A percentile compares a stretch with the other conserved stretches of the same genome.
phyloP scores from a whole-genome alignment of 352 stramenopile species.

The Blastocystis sp. region DNA sequence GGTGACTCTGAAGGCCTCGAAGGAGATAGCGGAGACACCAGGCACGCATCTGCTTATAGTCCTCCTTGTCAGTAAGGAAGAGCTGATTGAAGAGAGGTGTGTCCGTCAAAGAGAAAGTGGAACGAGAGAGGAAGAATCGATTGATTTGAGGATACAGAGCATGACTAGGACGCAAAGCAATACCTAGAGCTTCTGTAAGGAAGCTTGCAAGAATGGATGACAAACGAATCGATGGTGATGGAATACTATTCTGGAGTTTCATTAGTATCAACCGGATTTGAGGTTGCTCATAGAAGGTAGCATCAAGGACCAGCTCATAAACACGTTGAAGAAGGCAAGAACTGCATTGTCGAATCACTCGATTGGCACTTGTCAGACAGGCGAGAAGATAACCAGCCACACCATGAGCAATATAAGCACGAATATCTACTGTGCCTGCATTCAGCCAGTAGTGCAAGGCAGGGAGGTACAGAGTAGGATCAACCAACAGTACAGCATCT shows the following conservation, averaged over 20 bases:
- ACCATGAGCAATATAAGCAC: slow-evolving; percentile 7
- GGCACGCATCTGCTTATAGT: slow-evolving; percentile 5
- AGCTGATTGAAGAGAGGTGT: slow-evolving; percentile 49
- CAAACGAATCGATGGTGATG: background rate
- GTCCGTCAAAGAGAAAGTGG: slow-evolving; percentile 36
- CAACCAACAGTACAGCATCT: slow-evolving; percentile 16
- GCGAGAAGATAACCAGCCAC: slow-evolving; percentile 25
- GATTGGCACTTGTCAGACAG: slow-evolving; percentile 7
- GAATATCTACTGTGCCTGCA: background rate
- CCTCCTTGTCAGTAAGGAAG: background rate
- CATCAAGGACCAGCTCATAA: slow-evolving; percentile 25
- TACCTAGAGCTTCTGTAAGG: slow-evolving; percentile 20
- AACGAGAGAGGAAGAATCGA: slow-evolving; percentile 21
- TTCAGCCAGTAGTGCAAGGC: slow-evolving; percentile 52
- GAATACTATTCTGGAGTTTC: slow-evolving; percentile 55
- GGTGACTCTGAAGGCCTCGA: slow-evolving; percentile 27
- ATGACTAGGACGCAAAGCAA: slow-evolving; percentile 15
- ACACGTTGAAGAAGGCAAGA: slow-evolving; percentile 28
- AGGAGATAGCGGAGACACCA: slow-evolving; percentile 53
- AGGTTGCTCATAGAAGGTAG: slow-evolving; percentile 46
- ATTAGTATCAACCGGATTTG: slow-evolving; percentile 39
- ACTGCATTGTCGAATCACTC: background rate
- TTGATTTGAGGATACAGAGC: slow-evolving; percentile 27
- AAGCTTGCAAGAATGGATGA: slow-evolving; percentile 27
- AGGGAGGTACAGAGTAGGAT: slow-evolving; percentile 55